A percentile compares a stretch with the other conserved stretches of the same genome.
phyloP scores from a whole-genome alignment of 345 rosid genomes.

The Camelina hispida region DNA sequence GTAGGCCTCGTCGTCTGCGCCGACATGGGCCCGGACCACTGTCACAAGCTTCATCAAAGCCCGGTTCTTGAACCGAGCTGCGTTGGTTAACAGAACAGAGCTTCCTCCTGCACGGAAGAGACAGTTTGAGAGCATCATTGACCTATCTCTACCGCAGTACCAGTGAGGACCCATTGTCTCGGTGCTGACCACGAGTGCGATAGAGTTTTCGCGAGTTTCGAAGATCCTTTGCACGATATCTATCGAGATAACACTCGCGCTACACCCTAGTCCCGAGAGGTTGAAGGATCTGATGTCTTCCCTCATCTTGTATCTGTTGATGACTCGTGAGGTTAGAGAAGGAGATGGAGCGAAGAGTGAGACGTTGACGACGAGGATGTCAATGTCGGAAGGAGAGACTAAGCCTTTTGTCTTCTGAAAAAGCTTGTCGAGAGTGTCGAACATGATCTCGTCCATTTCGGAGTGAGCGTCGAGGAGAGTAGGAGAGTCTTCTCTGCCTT shows the following conservation, averaged over 20 bases:
- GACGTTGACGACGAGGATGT: slow-evolving; percentile 68
- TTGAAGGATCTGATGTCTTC: slow-evolving; percentile 63
- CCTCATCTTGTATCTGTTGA: slow-evolving; percentile 73
- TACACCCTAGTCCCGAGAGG: slow-evolving; percentile 75
- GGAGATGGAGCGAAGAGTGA: slow-evolving; percentile 71
- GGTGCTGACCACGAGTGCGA: slow-evolving; percentile 77
- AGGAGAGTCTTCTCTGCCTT: slow-evolving; percentile 57
- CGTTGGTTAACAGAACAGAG: slow-evolving; percentile 72
- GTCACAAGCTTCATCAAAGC: slow-evolving; percentile 58
- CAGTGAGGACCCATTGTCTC: slow-evolving; percentile 74
- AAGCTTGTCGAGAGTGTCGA: slow-evolving; percentile 61
- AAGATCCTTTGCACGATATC: slow-evolving; percentile 53
- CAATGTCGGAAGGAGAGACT: slow-evolving; percentile 59
- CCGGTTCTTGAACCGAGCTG: slow-evolving; percentile 45
- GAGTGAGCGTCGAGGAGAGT: slow-evolving; percentile 46
- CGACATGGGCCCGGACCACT: slow-evolving; percentile 57
- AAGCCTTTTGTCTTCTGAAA: slow-evolving; percentile 49
- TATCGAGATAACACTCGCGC: slow-evolving; percentile 59
- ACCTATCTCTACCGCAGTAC: slow-evolving; percentile 75
- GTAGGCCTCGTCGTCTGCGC: slow-evolving; percentile 67
- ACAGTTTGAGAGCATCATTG: slow-evolving; percentile 80
- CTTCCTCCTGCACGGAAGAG: slow-evolving; percentile 78
- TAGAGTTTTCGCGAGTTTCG: slow-evolving; percentile 46
- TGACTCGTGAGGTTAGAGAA: slow-evolving; percentile 63
- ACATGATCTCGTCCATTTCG: slow-evolving; percentile 68